Evolutionary conservation across 2,329 filamentous ascomycete species (phyloP).

Genomic region (Claviceps maximensis): DNA sequence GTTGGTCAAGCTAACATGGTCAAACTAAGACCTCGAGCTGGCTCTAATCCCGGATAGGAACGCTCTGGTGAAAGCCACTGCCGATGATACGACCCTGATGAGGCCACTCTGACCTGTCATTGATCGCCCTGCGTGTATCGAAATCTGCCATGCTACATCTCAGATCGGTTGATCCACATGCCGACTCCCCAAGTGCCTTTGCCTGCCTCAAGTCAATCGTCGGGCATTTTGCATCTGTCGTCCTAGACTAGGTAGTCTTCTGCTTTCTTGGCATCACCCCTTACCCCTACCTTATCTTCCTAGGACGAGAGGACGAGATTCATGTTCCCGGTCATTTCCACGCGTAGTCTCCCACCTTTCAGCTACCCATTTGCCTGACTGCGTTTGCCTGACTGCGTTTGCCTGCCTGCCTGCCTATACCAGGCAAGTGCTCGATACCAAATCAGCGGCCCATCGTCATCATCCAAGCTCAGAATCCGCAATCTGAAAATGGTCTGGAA

Average conservation of each 20-base stretch:
- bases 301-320: no score
- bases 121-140: not conserved
- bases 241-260: no score
- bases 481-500: not conserved
- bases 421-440: no score
- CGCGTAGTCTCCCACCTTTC: no score
- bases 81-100: not conserved
- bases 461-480: not conserved
- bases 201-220: not conserved
- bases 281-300: not conserved
- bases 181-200: not conserved
- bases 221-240: not conserved
- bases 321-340: not conserved
- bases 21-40: not conserved
- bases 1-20: not conserved
- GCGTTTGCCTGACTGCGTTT: no score
- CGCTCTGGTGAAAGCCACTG: not conserved
- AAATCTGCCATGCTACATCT: constrained; percentile 1
- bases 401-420: no score
- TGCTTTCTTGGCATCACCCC: not conserved
- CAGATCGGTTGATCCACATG: not conserved
- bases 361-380: no score
- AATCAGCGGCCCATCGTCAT: no score
- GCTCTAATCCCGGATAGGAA: not conserved
- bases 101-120: constrained; percentile 1